Evolutionary conservation across 768 basidiomycete genomes (phyloP), one percentile per base, ranked within the genome.

Genomic region (Pulveroboletus sp.): DNA sequence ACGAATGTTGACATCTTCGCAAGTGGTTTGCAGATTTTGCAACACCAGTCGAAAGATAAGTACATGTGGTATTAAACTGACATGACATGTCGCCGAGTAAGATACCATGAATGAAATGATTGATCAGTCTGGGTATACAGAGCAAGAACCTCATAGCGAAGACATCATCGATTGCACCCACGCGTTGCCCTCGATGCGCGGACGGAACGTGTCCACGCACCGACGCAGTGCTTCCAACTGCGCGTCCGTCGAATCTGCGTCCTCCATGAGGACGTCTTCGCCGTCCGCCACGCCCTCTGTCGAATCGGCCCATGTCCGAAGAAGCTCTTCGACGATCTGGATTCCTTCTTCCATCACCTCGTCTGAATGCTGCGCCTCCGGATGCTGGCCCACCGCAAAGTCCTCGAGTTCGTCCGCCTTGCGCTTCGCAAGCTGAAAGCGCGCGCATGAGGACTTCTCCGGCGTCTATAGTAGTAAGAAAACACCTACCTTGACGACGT

Each of bases 351-450:
- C 85, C 5, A 79, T 79, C 39, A 85, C 77, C 14, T 83, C 78
- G 24, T 80, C 64, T 12, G 82, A 67, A 52, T 84, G 74, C 36
- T 76, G 74, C 4, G 76, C 65, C 4, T 73, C 66, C 14, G 61
- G 52, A 17, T 71, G 65, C 41, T 65, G 53, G 60, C 61, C 62
- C 26, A 76, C 74, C 7, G 78, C 82, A 67, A 93, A 92, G 62
- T 93, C 88, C 67, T 93, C 90, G 29, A 96, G 71, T 57, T 94
- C 92, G 50, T 93, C 89, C 0, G 93, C 93, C 62, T 94, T 96
- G 22, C 85, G 76, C 69, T 87, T 88, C n/a, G 90, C 94, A 39
- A 92, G 80, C 91, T 92, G 62, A 43, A 52, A 20, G 51, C 24
- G 23, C 10, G 4, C 29, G 32, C 35, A 39, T 42, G 32, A 43